phyloP scores from a whole-genome alignment of 768 basidiomycete species.

The Termitomyces sp. region DNA sequence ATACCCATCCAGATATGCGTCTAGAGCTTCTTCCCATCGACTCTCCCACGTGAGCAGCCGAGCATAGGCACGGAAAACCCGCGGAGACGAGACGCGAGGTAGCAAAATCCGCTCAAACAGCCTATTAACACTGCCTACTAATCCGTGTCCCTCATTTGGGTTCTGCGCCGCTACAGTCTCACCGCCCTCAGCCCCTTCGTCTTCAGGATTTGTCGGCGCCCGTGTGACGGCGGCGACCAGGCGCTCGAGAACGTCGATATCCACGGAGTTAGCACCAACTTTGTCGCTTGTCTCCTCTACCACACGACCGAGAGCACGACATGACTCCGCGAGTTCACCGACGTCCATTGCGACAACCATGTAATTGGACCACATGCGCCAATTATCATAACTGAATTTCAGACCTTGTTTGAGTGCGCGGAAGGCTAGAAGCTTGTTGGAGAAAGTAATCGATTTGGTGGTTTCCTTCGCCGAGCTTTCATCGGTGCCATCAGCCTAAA shows the following conservation, averaged over 20 bases:
- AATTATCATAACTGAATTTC: constrained; percentile 79
- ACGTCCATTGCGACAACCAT: constrained; percentile 92
- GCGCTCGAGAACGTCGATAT: constrained; percentile 84
- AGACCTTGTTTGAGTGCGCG: constrained; percentile 90
- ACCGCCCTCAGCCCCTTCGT: constrained; percentile 20
- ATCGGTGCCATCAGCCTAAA: neutral
- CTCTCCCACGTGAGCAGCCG: constrained; percentile 71
- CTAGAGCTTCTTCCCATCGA: constrained; percentile 71
- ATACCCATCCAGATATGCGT: constrained; percentile 84
- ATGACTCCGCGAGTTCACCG: constrained; percentile 86
- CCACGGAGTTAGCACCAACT: constrained; percentile 53
- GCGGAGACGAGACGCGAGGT: constrained; percentile 71
- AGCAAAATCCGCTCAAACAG: constrained; percentile 78
- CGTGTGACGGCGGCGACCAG: constrained; percentile 84
- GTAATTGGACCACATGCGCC: constrained; percentile 99
- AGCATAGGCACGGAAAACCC: constrained; percentile 81
- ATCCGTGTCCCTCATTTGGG: constrained; percentile 62
- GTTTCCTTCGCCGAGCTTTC: constrained; percentile 8
- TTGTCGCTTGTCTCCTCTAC: constrained; percentile 66
- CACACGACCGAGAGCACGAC: constrained; percentile 75
- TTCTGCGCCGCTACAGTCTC: constrained; percentile 20
- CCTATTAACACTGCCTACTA: constrained; percentile 60
- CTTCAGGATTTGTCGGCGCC: constrained; percentile 32
- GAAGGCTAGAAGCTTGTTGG: constrained; percentile 85
- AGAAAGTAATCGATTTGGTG: constrained; percentile 43